phyloP scores from a whole-genome alignment of 495 filamentous ascomycete species.

The Staphylotrichum tortipilum region DNA sequence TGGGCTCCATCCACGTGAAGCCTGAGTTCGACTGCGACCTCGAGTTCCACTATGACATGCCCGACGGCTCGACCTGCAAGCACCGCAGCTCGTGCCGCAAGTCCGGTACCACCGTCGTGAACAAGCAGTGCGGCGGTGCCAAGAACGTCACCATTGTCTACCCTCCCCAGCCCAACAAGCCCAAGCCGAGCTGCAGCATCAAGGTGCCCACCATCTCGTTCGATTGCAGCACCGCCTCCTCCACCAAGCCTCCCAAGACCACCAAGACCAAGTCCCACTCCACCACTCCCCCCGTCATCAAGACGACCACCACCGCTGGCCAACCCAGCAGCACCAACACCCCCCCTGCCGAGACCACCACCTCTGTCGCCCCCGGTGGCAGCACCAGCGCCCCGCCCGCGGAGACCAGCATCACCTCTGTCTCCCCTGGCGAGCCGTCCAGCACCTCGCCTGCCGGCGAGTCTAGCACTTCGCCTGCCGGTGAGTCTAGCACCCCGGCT shows the following conservation, averaged over 20 bases:
- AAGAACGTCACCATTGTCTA: constrained; percentile 68
- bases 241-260: constrained; percentile 26
- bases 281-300: constrained; percentile 12
- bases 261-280: constrained; percentile 19
- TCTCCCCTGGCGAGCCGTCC: not conserved
- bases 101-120: constrained; percentile 58
- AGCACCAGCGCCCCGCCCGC: not conserved
- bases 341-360: constrained; percentile 1
- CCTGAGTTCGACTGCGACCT: constrained; percentile 66
- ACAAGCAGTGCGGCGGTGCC: constrained; percentile 88
- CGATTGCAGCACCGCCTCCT: constrained; percentile 56
- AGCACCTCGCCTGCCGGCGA: not conserved
- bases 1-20: constrained; percentile 61
- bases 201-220: constrained; percentile 72
- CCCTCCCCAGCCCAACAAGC: constrained; percentile 45
- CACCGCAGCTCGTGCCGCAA: constrained; percentile 56
- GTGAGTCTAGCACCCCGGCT: too few relatives aligned
- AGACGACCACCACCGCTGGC: constrained; percentile 7
- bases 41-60: constrained; percentile 77
- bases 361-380: not conserved
- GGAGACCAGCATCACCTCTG: constrained; percentile 13
- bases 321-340: constrained; percentile 8
- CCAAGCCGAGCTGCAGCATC: constrained; percentile 54
- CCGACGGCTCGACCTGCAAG: constrained; percentile 68
- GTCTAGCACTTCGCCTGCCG: not conserved